Conservation (phyloP, 208 protist species). For the Leishmania martiniquensis region DNA sequence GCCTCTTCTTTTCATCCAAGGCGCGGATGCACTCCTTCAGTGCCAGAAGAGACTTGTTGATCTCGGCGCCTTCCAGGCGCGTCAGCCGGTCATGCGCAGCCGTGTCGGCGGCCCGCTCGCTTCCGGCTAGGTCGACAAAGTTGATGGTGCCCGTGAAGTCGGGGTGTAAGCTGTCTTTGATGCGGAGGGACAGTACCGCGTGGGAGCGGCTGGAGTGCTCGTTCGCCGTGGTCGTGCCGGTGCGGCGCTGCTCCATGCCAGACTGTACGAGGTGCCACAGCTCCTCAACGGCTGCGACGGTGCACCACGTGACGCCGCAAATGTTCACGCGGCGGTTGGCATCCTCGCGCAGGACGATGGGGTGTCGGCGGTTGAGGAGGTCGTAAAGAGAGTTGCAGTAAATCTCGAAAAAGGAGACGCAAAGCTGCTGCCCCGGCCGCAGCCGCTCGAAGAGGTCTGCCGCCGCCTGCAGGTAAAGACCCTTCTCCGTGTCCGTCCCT, state of each 20-base stretch:
- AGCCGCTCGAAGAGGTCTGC: slow-evolving; percentile 88
- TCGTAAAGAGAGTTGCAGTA: slow-evolving; percentile 97
- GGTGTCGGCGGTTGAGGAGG: slow-evolving; percentile 89
- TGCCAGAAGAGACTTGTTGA: slow-evolving; percentile 99
- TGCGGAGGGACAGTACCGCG: slow-evolving; percentile 78
- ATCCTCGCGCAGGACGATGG: slow-evolving; percentile 92
- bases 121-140: slow-evolving; percentile 98
- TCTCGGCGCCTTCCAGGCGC: slow-evolving; percentile 97
- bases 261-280: slow-evolving; percentile 77
- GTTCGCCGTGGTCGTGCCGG: slow-evolving; percentile 91
- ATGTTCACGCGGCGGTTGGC: slow-evolving; percentile 89
- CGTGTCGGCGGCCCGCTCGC: slow-evolving; percentile 96
- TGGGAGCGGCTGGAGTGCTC: slow-evolving; percentile 89
- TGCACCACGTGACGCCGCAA: slow-evolving; percentile 87
- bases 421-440: slow-evolving; percentile 43
- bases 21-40: slow-evolving; percentile 99
- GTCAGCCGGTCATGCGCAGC: slow-evolving; percentile 87
- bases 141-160: slow-evolving; percentile 78
- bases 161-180: slow-evolving; percentile 44
- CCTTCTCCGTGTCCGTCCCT: slow-evolving; percentile 69
- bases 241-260: slow-evolving; percentile 83
- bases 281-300: slow-evolving; percentile 46
- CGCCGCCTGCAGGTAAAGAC: slow-evolving; percentile 93
- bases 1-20: slow-evolving; percentile 92
- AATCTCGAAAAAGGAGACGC: slow-evolving; percentile 95